These are phyloP conservation scores for Hypoxylon sp. DNA, from an alignment of 2,329 filamentous ascomycete species.

Conservation along the genomic window DNA sequence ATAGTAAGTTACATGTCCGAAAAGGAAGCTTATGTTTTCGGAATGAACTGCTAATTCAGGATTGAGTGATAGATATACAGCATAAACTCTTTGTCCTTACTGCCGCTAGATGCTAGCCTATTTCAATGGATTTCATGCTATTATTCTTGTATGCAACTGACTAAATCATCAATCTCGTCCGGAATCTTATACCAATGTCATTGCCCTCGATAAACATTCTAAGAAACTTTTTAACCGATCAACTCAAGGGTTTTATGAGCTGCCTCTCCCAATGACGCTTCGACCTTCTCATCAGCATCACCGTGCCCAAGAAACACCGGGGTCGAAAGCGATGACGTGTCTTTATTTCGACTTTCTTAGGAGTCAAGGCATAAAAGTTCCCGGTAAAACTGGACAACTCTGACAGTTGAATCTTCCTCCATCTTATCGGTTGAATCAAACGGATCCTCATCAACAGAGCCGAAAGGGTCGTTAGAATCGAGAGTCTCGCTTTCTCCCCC, in stretches of 20 bases:
- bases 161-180: not conserved
- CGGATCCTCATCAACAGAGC: not conserved
- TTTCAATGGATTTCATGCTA: not conserved
- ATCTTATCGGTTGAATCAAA: not conserved
- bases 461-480: not conserved
- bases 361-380: not conserved
- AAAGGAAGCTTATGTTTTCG: not conserved
- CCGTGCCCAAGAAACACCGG: constrained; percentile 9
- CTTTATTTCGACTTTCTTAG: not conserved
- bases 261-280: not conserved
- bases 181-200: not conserved
- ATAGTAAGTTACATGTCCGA: too few relatives aligned
- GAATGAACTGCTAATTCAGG: not conserved
- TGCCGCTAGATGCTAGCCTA: not conserved
- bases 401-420: not conserved
- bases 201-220: not conserved
- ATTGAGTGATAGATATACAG: not conserved
- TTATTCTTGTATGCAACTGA: not conserved
- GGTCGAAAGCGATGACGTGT: not conserved
- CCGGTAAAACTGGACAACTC: not conserved
- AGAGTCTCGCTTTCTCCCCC: not conserved
- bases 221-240: not conserved
- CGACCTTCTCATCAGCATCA: not conserved
- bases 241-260: not conserved
- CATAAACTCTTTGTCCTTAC: not conserved